Percentiles rank a stretch among this genome's conserved stretches.
Evolutionary conservation across 169 alveolate species (phyloP).

Genomic region (Besnoitia besnoiti): DNA sequence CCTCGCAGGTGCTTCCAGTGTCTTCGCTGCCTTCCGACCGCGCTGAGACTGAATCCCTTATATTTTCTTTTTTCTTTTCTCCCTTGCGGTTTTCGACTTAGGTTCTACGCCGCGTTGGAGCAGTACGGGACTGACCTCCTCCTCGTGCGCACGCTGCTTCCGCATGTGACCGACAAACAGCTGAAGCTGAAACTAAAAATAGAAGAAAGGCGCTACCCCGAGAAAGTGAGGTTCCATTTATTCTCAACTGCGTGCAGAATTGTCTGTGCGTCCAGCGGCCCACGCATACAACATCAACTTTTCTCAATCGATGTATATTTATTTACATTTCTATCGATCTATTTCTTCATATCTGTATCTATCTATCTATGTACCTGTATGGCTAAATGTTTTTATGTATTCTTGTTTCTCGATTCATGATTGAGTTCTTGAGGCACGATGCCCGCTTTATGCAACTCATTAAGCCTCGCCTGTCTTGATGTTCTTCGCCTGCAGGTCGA

Average conservation of each 20-base stretch:
- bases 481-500: constrained; percentile 13
- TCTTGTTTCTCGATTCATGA: no score
- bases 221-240: neutral
- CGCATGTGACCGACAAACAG: constrained; percentile 73
- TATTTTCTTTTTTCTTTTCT: neutral
- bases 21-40: neutral
- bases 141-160: constrained; percentile 72
- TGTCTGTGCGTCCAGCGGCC: neutral
- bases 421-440: no score
- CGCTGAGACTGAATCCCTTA: neutral
- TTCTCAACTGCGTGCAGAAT: neutral
- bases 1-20: neutral
- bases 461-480: no score
- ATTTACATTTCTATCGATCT: neutral
- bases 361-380: neutral
- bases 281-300: neutral
- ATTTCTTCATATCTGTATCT: neutral
- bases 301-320: neutral
- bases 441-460: no score
- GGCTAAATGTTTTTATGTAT: no score
- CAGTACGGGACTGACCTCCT: constrained; percentile 74
- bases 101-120: constrained; percentile 73
- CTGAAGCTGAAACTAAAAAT: constrained; percentile 70
- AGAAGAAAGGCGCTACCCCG: constrained; percentile 63
- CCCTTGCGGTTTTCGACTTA: neutral